Evolutionary conservation across 75 land plant genomes (phyloP), one percentile per base, ranked within the genome.

Genomic region (Adiantum capillusveneris): DNA sequence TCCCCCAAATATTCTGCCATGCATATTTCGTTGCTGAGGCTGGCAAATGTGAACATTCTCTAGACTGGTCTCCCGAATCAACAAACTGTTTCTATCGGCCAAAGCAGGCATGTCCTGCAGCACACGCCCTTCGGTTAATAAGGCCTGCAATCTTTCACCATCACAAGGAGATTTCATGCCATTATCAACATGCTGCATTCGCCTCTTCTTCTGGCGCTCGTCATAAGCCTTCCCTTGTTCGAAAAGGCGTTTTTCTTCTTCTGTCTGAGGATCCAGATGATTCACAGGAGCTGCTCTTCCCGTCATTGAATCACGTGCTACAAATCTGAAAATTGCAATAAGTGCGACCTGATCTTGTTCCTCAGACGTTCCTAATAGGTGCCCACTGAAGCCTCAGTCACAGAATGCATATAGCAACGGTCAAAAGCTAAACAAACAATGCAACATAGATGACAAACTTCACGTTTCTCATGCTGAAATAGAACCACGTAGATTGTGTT

Each of bases 1-100:
- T 6, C 97, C 97, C 53, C 97, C 97, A 75, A 92, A 92, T 31
- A 92, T 92, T 18, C 97, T 69, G 19, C 97, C 95, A 71, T 92
- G 95, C 61, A 92, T 61, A 65, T 92, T 92, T 37, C 96, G 81
- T 67, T 92, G 97, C 56, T 92, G 97, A 19, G 97, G 97, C 44
- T 92, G 97, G 68, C 97, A 92, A 34, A 88, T 85, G 18, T 89
- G 69, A 11, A 87, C 75, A 68, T 92, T 88, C 53, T 92, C 97
- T 44, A 92, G 79, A 6, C 84, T 49, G 3, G 97, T 92, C 56
- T 92, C 80, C 31, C 70, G 69, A 16, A 92, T 70, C 25, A 92
- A 69, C 57, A 92, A 88, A 71, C 89, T 85, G 66, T 92, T 78
- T 56, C 86, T 78, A 48, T 88, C 90, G 36, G 97, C 97, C 52